A percentile compares a stretch with the other conserved stretches of the same genome.
Evolutionary conservation across 164 flowering plant genomes (phyloP).

Genomic region (Aristolochia californica): DNA sequence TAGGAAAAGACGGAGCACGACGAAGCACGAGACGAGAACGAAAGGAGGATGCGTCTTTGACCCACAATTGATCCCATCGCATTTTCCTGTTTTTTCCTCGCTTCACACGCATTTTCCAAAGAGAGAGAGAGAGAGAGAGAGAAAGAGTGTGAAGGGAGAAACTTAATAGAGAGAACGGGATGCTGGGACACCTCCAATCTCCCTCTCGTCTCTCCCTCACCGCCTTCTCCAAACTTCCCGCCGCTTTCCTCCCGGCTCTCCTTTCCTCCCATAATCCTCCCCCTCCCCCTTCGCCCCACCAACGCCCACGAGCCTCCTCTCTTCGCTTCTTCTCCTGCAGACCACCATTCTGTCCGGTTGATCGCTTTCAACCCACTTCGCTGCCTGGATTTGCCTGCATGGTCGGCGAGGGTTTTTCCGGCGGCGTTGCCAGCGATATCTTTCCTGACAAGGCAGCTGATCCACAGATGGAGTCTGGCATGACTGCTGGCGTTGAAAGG

Average conservation of each 20-base stretch:
- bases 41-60: too few species aligned
- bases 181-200: slow-evolving; percentile 2
- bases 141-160: too few species aligned
- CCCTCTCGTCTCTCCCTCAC: slow-evolving; percentile 1
- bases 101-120: not conserved
- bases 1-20: not conserved
- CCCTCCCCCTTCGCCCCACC: not conserved
- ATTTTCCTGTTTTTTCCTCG: not conserved
- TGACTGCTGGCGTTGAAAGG: slow-evolving; percentile 32
- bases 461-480: slow-evolving; percentile 33
- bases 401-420: slow-evolving; percentile 3
- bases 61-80: not conserved
- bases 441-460: slow-evolving; percentile 8
- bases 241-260: slow-evolving; percentile 2
- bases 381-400: not conserved
- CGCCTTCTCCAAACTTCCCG: slow-evolving; percentile 4
- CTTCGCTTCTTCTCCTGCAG: not conserved
- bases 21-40: too few species aligned
- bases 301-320: not conserved
- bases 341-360: not conserved
- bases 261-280: not conserved
- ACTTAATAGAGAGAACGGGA: not conserved
- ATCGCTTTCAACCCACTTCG: not conserved
- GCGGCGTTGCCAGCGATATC: slow-evolving; percentile 18
- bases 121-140: slow-evolving; percentile 4